phyloP scores from a whole-genome alignment of 176 grass and related monocot species.

The maize (Zea mays) region Zm-B73-REFERENCE-NAM-5.0 NC_050096.1:211213001-211213500 shows the following conservation, averaged over 20 bases:
- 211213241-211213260: constrained; percentile 60
- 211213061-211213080: too few relatives aligned
- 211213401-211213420: constrained; percentile 53
- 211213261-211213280: constrained; percentile 40
- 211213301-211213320: constrained; percentile 63
- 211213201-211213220: constrained; percentile 56
- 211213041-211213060: too few relatives aligned
- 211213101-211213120: too few relatives aligned
- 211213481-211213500: too few relatives aligned
- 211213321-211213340: constrained; percentile 75
- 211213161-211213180: constrained; percentile 36
- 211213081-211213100: too few relatives aligned
- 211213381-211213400: background rate
- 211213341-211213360: constrained; percentile 48
- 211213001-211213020: background rate
- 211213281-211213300: constrained; percentile 46
- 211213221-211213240: constrained; percentile 53
- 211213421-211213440: constrained; percentile 46
- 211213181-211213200: constrained; percentile 30
- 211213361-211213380: background rate
- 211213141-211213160: background rate
- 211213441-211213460: too few relatives aligned
- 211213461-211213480: too few relatives aligned
- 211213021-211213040: too few relatives aligned
- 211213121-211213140: constrained; percentile 42